phyloP scores from a whole-genome alignment of 345 rosid species.

The Reutealis trisperma region DNA sequence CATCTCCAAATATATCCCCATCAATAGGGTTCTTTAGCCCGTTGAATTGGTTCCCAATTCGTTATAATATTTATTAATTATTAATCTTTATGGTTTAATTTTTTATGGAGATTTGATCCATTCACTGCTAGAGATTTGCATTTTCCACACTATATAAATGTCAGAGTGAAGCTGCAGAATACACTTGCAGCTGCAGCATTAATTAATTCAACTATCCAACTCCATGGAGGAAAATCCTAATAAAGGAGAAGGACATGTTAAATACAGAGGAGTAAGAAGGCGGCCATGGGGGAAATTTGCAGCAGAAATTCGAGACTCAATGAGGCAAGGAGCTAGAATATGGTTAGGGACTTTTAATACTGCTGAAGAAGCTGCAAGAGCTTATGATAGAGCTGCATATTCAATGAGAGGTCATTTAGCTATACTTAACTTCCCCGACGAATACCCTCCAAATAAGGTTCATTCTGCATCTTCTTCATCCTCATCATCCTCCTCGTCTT shows the following conservation, averaged over 20 bases:
- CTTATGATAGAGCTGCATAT: conserved; percentile 79
- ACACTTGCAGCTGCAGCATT: neutral
- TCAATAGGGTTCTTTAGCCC: neutral
- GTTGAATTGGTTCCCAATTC: neutral
- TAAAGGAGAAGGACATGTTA: conserved; percentile 32
- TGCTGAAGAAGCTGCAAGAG: conserved; percentile 76
- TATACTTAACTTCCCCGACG: conserved; percentile 71
- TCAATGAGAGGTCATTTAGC: conserved; percentile 69
- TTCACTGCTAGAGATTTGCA: neutral
- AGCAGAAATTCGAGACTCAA: conserved; percentile 87
- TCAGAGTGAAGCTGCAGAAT: neutral
- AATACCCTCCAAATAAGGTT: conserved; percentile 32
- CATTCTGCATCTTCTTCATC: conserved; percentile 29
- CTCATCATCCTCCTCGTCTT: conserved; percentile 21
- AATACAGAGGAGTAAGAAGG: conserved; percentile 61
- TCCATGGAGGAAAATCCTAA: conserved; percentile 24
- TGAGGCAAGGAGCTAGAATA: conserved; percentile 59
- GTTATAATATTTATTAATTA: neutral
- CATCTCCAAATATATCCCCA: neutral
- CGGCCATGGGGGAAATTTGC: conserved; percentile 90
- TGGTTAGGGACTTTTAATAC: conserved; percentile 89
- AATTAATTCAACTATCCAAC: neutral
- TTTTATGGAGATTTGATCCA: conserved; percentile 9
- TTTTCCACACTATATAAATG: neutral
- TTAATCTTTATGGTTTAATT: neutral